A percentile compares a stretch with the other conserved stretches of the same genome.
These are phyloP conservation scores for Rosa persica DNA, from an alignment of 306 rosid species.

Conservation along the genomic window DNA sequence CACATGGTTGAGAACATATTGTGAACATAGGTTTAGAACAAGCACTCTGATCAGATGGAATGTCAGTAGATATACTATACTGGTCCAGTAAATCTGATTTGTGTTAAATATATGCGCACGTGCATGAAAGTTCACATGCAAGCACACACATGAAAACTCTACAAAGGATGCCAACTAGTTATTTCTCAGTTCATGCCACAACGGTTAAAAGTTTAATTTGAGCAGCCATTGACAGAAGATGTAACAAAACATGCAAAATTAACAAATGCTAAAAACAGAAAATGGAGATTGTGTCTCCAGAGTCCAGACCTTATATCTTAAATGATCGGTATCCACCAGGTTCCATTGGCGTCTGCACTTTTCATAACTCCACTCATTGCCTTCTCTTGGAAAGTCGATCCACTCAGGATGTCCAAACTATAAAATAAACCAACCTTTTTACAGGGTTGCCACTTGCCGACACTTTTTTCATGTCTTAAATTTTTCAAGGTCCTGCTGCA, in stretches of 20 bases:
- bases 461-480: slow-evolving; percentile 1
- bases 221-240: slow-evolving; percentile 2
- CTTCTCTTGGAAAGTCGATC: slow-evolving; percentile 99
- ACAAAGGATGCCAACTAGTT: not conserved
- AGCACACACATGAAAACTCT: not conserved
- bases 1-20: not conserved
- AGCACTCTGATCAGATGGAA: not conserved
- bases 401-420: slow-evolving; percentile 99
- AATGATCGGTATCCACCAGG: slow-evolving; percentile 76
- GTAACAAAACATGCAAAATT: not conserved
- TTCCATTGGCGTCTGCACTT: slow-evolving; percentile 96
- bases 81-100: not conserved
- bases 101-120: not conserved
- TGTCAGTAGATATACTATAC: not conserved
- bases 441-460: not conserved
- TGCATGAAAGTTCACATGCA: not conserved
- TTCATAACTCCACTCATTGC: slow-evolving; percentile 95
- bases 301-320: slow-evolving; percentile 78
- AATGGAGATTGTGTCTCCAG: not conserved
- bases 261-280: not conserved
- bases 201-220: not conserved
- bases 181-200: not conserved
- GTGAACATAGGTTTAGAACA: not conserved
- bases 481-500: slow-evolving; percentile 6
- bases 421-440: slow-evolving; percentile 15